A percentile compares a stretch with the other conserved stretches of the same genome.
phyloP scores from a whole-genome alignment of 1,284 basidiomycete genomes.

The Albatrellus sp. region DNA sequence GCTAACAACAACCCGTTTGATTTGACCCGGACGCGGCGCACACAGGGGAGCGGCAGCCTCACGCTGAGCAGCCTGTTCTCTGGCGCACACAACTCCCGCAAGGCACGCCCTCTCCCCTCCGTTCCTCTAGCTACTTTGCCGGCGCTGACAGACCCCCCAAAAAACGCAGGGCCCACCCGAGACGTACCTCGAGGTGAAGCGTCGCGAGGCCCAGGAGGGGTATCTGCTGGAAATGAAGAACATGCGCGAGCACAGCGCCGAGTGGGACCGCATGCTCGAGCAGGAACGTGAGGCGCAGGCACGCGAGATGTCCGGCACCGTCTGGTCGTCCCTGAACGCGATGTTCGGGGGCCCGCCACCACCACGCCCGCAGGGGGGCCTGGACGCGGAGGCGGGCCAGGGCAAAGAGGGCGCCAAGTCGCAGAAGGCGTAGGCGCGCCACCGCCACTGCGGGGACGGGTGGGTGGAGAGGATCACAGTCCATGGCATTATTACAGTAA shows the following conservation, averaged over 20 bases:
- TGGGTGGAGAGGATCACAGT: too few species aligned
- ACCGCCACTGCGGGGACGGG: too few species aligned
- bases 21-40: background rate
- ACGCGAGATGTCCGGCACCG: slow-evolving; percentile 32
- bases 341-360: slow-evolving; percentile 9
- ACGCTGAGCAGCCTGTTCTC: slow-evolving; percentile 50
- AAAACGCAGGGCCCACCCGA: slow-evolving; percentile 38
- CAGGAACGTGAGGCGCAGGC: slow-evolving; percentile 70
- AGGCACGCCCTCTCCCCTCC: slow-evolving; percentile 14
- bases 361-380: background rate
- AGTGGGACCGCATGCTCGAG: slow-evolving; percentile 69
- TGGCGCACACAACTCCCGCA: slow-evolving; percentile 24
- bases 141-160: slow-evolving; percentile 9
- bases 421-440: too few species aligned
- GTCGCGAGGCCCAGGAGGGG: slow-evolving; percentile 72
- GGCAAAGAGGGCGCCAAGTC: too few species aligned
- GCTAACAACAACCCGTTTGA: background rate
- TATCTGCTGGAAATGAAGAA: slow-evolving; percentile 87
- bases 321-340: slow-evolving; percentile 8
- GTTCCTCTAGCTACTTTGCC: background rate
- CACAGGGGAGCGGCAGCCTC: slow-evolving; percentile 27
- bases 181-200: slow-evolving; percentile 87
- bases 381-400: too few species aligned
- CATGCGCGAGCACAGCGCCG: slow-evolving; percentile 69
- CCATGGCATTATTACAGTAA: too few species aligned